Conservation (phyloP, 2,329 filamentous ascomycete species). For the Botrytis squamosa region DNA sequence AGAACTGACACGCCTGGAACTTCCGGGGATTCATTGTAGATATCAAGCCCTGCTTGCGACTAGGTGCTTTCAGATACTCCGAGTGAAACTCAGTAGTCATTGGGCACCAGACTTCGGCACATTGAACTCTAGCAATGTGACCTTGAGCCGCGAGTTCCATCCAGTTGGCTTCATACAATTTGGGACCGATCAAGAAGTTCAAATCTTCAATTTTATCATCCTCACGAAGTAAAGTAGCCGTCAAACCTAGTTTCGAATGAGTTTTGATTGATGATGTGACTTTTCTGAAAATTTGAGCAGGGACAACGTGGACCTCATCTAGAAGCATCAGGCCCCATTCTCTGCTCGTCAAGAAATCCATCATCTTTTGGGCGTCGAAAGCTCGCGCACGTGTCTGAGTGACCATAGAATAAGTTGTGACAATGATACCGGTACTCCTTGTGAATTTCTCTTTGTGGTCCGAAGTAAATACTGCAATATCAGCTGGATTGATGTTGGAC, state of each 20-base stretch:
- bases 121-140: conserved; percentile 95
- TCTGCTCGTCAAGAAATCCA: conserved; percentile 83
- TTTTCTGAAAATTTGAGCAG: conserved; percentile 91
- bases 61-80: conserved; percentile 76
- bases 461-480: conserved; percentile 92
- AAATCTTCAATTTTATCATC: conserved; percentile 98
- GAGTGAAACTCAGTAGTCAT: conserved; percentile 99
- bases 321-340: conserved; percentile 98
- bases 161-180: conserved; percentile 98
- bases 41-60: conserved; percentile 65
- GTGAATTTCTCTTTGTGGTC: conserved; percentile 86
- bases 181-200: conserved; percentile 96
- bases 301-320: conserved; percentile 97
- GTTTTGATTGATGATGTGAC: conserved; percentile 92
- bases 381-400: conserved; percentile 83
- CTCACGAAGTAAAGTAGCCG: conserved; percentile 89
- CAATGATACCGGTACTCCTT: conserved; percentile 90
- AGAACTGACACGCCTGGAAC: conserved; percentile 93
- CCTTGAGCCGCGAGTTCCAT: conserved; percentile 97
- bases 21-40: conserved; percentile 98
- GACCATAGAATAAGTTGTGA: conserved; percentile 99
- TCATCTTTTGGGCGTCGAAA: conserved; percentile 94
- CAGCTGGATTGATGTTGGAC: conserved; percentile 95
- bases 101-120: conserved; percentile 97
- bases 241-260: conserved; percentile 91